phyloP scores from a whole-genome alignment of 2,329 filamentous ascomycete species.

The Piedraia hortae region DNA sequence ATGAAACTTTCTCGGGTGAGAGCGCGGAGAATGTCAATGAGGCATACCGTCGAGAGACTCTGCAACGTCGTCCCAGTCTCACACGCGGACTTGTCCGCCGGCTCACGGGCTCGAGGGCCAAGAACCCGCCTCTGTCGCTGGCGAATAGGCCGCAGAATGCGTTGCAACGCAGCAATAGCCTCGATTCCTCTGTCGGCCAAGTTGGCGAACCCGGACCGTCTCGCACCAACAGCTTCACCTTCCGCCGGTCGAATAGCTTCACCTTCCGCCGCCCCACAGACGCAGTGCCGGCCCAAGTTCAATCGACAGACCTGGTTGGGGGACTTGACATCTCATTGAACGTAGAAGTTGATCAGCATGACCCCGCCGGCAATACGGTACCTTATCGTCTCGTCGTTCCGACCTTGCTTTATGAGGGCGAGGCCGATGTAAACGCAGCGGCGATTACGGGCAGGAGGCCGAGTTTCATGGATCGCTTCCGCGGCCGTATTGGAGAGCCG shows the following conservation, averaged over 20 bases:
- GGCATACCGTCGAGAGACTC: conserved; percentile 2
- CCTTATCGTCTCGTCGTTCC: conserved; percentile 75
- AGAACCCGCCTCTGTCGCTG: conserved; percentile 5
- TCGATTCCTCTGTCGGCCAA: conserved; percentile 1
- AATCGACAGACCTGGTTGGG: conserved; percentile 38
- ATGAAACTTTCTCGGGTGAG: conserved; percentile 1
- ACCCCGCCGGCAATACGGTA: conserved; percentile 65
- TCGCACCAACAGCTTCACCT: background rate
- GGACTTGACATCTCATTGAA: conserved; percentile 73
- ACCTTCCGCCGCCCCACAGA: conserved; percentile 21
- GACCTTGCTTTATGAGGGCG: conserved; percentile 26
- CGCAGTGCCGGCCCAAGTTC: conserved; percentile 15
- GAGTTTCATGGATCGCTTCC: conserved; percentile 1
- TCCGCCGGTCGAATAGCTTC: conserved; percentile 2
- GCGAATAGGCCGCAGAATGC: conserved; percentile 1
- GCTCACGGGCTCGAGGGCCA: conserved; percentile 11
- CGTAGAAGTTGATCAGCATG: conserved; percentile 60
- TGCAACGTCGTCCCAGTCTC: conserved; percentile 11
- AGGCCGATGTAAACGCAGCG: conserved; percentile 7
- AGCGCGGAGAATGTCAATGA: conserved; percentile 2
- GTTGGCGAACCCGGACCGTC: conserved; percentile 1
- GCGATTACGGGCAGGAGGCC: conserved; percentile 1
- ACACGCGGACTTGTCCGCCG: conserved; percentile 16
- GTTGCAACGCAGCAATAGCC: conserved; percentile 6
- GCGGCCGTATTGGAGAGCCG: conserved; percentile 4